Conservation (phyloP, 768 basidiomycete species). For the Mycena kentingensis region DNA sequence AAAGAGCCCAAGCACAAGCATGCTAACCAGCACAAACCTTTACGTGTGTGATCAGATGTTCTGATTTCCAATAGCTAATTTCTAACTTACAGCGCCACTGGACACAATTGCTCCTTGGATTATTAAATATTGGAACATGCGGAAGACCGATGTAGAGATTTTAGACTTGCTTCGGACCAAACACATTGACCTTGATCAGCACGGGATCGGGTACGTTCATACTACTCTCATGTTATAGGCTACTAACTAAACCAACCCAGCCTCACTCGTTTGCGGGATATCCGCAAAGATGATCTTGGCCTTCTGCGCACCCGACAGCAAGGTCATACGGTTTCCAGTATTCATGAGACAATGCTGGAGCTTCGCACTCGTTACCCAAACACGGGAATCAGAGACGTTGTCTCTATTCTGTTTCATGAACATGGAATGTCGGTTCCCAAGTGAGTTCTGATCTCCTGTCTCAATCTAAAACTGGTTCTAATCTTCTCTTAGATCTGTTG, state of each 20-base stretch:
- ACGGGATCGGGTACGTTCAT: conserved; percentile 28
- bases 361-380: conserved; percentile 27
- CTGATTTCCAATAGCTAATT: too few species aligned
- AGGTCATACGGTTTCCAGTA: conserved; percentile 26
- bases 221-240: neutral
- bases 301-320: conserved; percentile 22
- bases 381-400: conserved; percentile 31
- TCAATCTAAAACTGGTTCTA: too few species aligned
- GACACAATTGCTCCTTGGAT: conserved; percentile 10
- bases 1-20: too few species aligned
- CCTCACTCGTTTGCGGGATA: conserved; percentile 17
- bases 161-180: conserved; percentile 19
- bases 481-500: too few species aligned
- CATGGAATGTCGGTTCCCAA: conserved; percentile 26
- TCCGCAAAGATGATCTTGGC: conserved; percentile 24
- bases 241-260: neutral
- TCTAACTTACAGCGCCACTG: conserved; percentile 7
- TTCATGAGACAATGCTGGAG: conserved; percentile 18
- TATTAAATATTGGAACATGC: conserved; percentile 25
- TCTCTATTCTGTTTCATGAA: conserved; percentile 26
- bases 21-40: too few species aligned
- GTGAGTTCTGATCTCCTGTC: conserved; percentile 16
- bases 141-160: conserved; percentile 30
- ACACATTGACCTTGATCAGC: conserved; percentile 24
- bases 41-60: too few species aligned